Evolutionary conservation across 2,329 filamentous ascomycete genomes (phyloP).

Genomic region (Aspergillus sp.): DNA sequence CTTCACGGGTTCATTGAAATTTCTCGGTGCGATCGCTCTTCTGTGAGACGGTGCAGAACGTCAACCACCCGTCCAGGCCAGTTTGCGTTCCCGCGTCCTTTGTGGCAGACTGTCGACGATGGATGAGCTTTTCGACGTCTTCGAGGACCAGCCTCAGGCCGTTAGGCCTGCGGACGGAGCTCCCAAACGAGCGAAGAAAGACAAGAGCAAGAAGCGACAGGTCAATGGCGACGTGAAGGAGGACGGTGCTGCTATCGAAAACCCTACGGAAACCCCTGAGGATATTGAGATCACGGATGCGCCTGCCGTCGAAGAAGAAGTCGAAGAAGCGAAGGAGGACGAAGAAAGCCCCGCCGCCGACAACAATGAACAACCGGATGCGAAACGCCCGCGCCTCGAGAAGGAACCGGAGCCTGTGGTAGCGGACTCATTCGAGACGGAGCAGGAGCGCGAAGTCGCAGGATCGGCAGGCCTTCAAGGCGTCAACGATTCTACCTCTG

Average conservation of each 20-base stretch:
- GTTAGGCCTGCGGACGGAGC: conserved; percentile 32
- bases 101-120: conserved; percentile 46
- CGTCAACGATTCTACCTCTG: conserved; percentile 62
- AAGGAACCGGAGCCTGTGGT: conserved; percentile 76
- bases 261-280: conserved; percentile 35
- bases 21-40: conserved; percentile 27
- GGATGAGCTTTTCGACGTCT: conserved; percentile 82
- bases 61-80: conserved; percentile 18
- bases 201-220: conserved; percentile 81
- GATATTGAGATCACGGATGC: conserved; percentile 23
- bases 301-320: conserved; percentile 19
- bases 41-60: conserved; percentile 20
- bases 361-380: conserved; percentile 43
- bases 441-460: conserved; percentile 86
- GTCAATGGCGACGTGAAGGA: conserved; percentile 76
- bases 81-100: conserved; percentile 18
- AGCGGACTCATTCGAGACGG: conserved; percentile 92
- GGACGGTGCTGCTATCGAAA: conserved; percentile 36
- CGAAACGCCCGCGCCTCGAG: conserved; percentile 54
- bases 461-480: conserved; percentile 70
- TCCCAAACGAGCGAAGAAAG: conserved; percentile 50
- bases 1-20: conserved; percentile 35
- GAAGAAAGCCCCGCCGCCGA: conserved; percentile 23
- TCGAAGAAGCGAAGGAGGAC: conserved; percentile 19
- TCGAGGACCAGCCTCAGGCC: conserved; percentile 66